Base-by-base conservation (phyloP, 2,329 filamentous ascomycete species). In the Alternaria arborescens region DNA sequence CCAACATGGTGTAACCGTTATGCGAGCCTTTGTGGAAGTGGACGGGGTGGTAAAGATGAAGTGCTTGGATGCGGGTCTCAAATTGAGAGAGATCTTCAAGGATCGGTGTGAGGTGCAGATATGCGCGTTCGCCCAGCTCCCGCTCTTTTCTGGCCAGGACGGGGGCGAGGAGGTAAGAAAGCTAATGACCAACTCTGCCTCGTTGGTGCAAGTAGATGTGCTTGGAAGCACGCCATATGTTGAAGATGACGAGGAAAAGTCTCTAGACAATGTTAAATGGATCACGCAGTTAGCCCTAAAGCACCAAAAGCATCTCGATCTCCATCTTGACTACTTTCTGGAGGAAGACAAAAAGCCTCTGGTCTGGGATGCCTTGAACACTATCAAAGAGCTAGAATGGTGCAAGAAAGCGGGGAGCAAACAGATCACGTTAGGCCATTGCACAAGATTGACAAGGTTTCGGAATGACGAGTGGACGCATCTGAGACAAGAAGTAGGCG, bases 251-350 rank as follows among this genome's bases (percentile, higher is more conserved):
- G 69, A 79, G 20, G 74, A 78, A 10, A 82, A 82, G 7, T 82
- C 84, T 60, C 79, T 83, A 53, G 71, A 74, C 50, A 92, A 91
- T 68, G 85, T 91, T 18, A 79, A 84, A 18, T 92, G 87, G 86
- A 86, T 89, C 16, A 79, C 90, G 40, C 78, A 82, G 2, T 80
- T 82, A 24, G 87, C 88, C 2, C 71, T 88, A 38, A 62, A 78
- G 22, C 71, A 82, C 40, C 71, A 75, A 2, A 82, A 88, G 52
- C 86, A 90, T 71, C 76, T 92, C 5, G 90, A 92, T 69, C 87
- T 92, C 46, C 90, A 92, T 71, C 81, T 92, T 6, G 90, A 92
- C 74, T 92, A 92, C 73, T 88, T 88, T 58, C 79, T 92, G 3
- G 83, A 88, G 52, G 60, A 77, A 2, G 67, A 71, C 1, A 82